Base-by-base conservation (phyloP, 2,329 filamentous ascomycete species). In the Xenosphaeropsis pyriputrescens region DNA sequence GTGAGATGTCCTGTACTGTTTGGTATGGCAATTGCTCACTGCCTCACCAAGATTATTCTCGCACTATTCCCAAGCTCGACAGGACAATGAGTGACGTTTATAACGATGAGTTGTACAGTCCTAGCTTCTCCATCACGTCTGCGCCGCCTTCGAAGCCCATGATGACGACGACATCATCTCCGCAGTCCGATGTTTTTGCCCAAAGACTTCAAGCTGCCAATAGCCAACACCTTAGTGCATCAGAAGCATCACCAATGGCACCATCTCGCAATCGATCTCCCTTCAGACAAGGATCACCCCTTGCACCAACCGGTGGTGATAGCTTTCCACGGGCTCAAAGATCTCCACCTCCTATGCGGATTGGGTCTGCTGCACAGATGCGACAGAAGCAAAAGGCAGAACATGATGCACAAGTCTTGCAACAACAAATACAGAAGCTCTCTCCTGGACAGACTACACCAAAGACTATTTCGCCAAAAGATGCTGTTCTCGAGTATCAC, bases 391-490 rank as follows among this genome's bases (percentile, higher is more conserved):
- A 63, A 40, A 76, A 77, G 50, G 67, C 69, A 5, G 68, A 74
- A 48, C 70, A 72, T 32, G 75, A 78, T 41, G 68, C 68, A 45
- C 55, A 40, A 51, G 60, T 45, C 48, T 52, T 47, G 46, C 60
- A 18, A 57, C 49, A 53, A 31, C 56, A 61, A 29, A 47, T 68
- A 34, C 61, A 65, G 1, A 48, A 47, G 33, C 41, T 43, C 18
- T 52, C 52, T 17, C 51, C 47, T 57, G 45, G 47, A 22, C 45
- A 66, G 5, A 69, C 68, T 0, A 68, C 79, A n/a, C 68, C 75
- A 2, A 84, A 85, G 58, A 94, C 89, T 0, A 94, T 98, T 34
- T 96, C 89, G 2, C 91, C 89, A 17, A 93, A 93, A 60, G 89
- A 96, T 51, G 84, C 88, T 1, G 61, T 93, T 42, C 62, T 95